Evolutionary conservation across 179 eudicot species (phyloP).

Genomic region (Sideroxylon spinosum): DNA sequence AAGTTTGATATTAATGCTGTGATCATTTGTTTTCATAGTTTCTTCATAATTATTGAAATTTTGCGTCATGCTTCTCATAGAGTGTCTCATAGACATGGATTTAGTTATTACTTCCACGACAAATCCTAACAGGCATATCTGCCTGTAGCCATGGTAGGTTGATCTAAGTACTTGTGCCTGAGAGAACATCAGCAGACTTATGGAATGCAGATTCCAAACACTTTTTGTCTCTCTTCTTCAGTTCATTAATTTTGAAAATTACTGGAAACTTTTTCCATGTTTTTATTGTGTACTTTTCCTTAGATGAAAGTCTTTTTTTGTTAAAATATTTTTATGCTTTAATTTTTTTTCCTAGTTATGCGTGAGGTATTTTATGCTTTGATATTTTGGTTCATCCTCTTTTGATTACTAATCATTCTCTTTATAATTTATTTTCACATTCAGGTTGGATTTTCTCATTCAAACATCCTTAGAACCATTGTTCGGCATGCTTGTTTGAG

Average conservation of each 20-base stretch:
- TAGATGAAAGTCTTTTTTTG: background rate
- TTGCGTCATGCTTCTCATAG: background rate
- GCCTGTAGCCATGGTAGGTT: background rate
- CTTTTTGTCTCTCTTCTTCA: background rate
- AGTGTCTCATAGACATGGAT: background rate
- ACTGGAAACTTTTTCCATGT: background rate
- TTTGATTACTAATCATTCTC: slow-evolving; percentile 7
- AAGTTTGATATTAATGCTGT: background rate
- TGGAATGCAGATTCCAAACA: background rate
- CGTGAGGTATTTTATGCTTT: background rate
- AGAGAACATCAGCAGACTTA: background rate
- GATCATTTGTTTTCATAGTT: background rate
- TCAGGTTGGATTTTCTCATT: slow-evolving; percentile 90
- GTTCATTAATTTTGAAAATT: background rate
- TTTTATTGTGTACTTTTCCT: background rate
- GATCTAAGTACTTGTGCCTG: background rate
- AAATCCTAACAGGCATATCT: background rate
- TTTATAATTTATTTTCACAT: slow-evolving; percentile 1
- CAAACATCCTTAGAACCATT: slow-evolving; percentile 66
- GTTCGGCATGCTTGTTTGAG: slow-evolving; percentile 70
- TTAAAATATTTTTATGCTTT: background rate
- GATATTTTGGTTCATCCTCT: background rate
- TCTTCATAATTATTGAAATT: background rate
- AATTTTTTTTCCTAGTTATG: background rate
- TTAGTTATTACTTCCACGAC: background rate